phyloP scores from a whole-genome alignment of 495 filamentous ascomycete species.

The Hypomontagnella monticulosa region DNA sequence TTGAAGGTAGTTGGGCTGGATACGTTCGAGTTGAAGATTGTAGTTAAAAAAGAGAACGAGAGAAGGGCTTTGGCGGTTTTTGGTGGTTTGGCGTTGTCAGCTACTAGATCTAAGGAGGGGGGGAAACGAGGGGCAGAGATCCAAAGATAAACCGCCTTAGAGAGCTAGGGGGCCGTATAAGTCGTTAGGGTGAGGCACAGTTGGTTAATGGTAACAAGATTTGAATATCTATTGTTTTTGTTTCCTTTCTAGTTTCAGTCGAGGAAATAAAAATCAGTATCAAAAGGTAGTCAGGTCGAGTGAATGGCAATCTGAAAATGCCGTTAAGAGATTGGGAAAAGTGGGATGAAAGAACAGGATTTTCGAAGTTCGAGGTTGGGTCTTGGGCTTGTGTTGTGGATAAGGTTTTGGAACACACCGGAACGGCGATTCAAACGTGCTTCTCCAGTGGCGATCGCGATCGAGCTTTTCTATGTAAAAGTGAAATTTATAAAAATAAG shows the following conservation, averaged over 20 bases:
- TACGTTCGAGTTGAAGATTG: conserved; percentile 12
- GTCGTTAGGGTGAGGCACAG: not conserved
- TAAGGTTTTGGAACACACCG: conserved; percentile 37
- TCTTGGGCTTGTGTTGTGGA: conserved; percentile 35
- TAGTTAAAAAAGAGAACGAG: conserved; percentile 26
- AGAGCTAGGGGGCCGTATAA: conserved; percentile 18
- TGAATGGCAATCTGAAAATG: conserved; percentile 39
- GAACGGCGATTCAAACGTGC: conserved; percentile 35
- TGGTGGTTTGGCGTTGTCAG: conserved; percentile 22
- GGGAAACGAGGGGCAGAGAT: conserved; percentile 35
- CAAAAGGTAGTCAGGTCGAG: conserved; percentile 9
- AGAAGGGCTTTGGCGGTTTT: not conserved
- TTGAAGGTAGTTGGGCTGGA: conserved; percentile 11
- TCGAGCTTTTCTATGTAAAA: conserved; percentile 22
- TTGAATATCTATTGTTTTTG: conserved; percentile 1
- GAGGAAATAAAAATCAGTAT: not conserved
- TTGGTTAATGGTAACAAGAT: not conserved
- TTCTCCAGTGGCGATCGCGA: conserved; percentile 42
- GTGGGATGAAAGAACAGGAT: conserved; percentile 43
- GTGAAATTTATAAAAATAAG: not conserved
- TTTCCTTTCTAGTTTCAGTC: conserved; percentile 2
- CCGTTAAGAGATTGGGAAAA: conserved; percentile 36
- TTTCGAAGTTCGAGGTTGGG: conserved; percentile 36
- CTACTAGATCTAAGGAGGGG: conserved; percentile 32
- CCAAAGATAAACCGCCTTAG: conserved; percentile 23